Evolutionary conservation across 768 basidiomycete genomes (phyloP).

Genomic region (Tephrocybe rancida): DNA sequence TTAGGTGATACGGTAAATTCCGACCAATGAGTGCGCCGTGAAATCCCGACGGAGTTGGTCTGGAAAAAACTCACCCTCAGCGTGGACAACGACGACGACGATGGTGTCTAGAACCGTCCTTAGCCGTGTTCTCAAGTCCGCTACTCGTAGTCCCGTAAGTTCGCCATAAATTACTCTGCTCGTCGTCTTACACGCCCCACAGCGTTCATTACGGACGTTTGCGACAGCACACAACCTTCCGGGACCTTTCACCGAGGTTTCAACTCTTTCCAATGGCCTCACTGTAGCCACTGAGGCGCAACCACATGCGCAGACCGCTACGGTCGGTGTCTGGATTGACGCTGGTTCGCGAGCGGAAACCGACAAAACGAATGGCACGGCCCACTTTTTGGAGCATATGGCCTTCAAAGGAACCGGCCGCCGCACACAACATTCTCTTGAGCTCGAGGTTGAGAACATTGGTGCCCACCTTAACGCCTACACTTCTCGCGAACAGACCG

Average conservation of each 20-base stretch:
- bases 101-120: constrained; percentile 34
- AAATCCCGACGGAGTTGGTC: constrained; percentile 17
- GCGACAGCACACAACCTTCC: constrained; percentile 70
- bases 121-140: constrained; percentile 27
- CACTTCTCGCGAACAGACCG: constrained; percentile 98
- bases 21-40: constrained; percentile 16
- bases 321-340: constrained; percentile 99
- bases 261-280: constrained; percentile 92
- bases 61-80: constrained; percentile 17
- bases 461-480: constrained; percentile 98
- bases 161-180: no score
- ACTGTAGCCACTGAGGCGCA: constrained; percentile 94
- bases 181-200: background rate
- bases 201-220: constrained; percentile 55
- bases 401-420: constrained; percentile 95
- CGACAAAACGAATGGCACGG: constrained; percentile 91
- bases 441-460: constrained; percentile 97
- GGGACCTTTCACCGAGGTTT: constrained; percentile 84
- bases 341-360: constrained; percentile 98
- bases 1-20: constrained; percentile 12
- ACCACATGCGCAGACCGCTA: constrained; percentile 91
- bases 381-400: constrained; percentile 99
- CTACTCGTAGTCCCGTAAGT: constrained; percentile 22
- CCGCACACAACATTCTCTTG: constrained; percentile 86
- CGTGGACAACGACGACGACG: constrained; percentile 25